Evolutionary conservation across 495 filamentous ascomycete species (phyloP).

Genomic region (Platismatia glauca): DNA sequence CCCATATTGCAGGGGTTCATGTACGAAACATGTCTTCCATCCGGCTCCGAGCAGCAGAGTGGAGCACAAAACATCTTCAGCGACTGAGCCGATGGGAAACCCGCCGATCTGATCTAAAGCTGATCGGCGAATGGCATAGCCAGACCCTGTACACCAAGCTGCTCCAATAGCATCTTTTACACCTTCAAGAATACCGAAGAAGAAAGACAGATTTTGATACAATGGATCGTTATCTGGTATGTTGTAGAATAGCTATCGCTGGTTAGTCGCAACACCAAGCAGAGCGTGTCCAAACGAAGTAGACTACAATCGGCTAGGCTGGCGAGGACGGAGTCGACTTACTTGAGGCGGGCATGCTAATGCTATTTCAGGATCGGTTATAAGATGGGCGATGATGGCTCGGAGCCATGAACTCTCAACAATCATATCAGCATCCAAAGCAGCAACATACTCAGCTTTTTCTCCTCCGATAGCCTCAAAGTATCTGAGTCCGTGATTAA

Average conservation of each 20-base stretch:
- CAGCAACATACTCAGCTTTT: constrained; percentile 40
- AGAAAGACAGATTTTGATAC: constrained; percentile 38
- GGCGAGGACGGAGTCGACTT: neutral
- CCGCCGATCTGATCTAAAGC: constrained; percentile 44
- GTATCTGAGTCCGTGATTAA: constrained; percentile 40
- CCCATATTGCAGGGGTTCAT: constrained; percentile 45
- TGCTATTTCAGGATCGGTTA: constrained; percentile 39
- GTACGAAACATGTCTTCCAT: constrained; percentile 43
- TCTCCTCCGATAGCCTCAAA: constrained; percentile 32
- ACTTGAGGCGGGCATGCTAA: constrained; percentile 44
- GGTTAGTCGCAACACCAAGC: neutral
- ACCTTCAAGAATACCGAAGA: constrained; percentile 42
- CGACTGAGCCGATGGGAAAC: constrained; percentile 40
- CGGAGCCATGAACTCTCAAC: constrained; percentile 46
- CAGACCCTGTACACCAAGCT: constrained; percentile 47
- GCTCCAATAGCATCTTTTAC: constrained; percentile 41
- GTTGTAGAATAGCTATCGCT: constrained; percentile 41
- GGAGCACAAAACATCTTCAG: constrained; percentile 45
- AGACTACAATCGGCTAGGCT: neutral
- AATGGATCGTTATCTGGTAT: constrained; percentile 42
- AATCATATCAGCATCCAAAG: constrained; percentile 51
- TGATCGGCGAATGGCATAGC: constrained; percentile 40
- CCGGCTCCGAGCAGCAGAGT: constrained; percentile 40
- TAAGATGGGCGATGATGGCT: constrained; percentile 39
- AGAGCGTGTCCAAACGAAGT: neutral